Base-by-base conservation (phyloP, 2,329 filamentous ascomycete species). In the Amesomyces nigricolor region DNA sequence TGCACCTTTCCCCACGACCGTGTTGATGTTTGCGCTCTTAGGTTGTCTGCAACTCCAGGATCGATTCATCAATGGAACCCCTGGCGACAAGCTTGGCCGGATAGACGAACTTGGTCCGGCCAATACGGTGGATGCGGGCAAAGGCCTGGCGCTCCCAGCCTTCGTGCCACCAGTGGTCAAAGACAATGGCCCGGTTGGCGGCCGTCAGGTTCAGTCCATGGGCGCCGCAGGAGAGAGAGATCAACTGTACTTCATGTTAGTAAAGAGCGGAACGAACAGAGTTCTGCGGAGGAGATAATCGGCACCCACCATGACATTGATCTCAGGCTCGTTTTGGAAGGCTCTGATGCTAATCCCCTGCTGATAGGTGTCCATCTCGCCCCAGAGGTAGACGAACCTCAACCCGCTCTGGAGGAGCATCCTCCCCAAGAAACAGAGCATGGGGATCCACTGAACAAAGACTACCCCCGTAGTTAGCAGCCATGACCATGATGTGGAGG, bases 131-230 rank as follows among this genome's bases (percentile, higher is more conserved):
- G 35, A 60, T 46, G 11, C 58, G 53, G 1, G 40, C 60, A 30
- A 60, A 58, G 1, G 60, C 60, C 32, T 62, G 60, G 7, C 52
- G 22, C 32, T 62, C 51, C 17, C 44, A 43, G 9, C 40, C 40
- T 6, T 49, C 39, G 38, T 62, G 39, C 60, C 58, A 62, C 58
- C 53, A 62, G 17, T 58, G 55, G 9, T 62, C 57, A 6, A 46
- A 44, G 3, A 61, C 39, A 16, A 61, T 59, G 14, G 51, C 57
- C 1, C 59, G 49, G 49, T 58, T 62, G 6, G 58, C 60, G 1
- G 37, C 57, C 4, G 60, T 58, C 14, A 62, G 43, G 17, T 60
- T 60, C 4, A 60, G 40, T 1, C 58, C 56, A 13, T 58, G 58
- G 14, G 51, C 50, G 14, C 58, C 58, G 17, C 55, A 58, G 5